Evolutionary conservation across 2,329 filamentous ascomycete genomes (phyloP).

Genomic region (Diaporthe aspalathi): DNA sequence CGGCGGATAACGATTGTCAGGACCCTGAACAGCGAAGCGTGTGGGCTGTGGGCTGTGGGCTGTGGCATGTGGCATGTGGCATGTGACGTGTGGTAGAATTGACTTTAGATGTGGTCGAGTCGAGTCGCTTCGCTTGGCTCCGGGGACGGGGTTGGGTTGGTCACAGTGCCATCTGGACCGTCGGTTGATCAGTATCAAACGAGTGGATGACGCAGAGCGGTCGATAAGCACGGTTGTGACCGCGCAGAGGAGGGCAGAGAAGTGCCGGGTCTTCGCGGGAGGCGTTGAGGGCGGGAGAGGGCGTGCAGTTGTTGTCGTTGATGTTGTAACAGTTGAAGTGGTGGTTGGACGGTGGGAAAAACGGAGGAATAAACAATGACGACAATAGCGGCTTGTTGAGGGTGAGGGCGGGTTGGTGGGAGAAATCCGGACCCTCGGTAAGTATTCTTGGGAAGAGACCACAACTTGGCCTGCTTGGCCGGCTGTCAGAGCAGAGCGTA

Average conservation of each 20-base stretch:
- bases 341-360: neutral
- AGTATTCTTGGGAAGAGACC: neutral
- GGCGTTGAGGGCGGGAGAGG: slow-evolving; percentile 2
- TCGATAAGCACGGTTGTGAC: slow-evolving; percentile 1
- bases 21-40: neutral
- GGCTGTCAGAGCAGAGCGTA: neutral
- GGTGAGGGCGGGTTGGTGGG: slow-evolving; percentile 6
- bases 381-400: slow-evolving; percentile 27
- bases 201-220: slow-evolving; percentile 33
- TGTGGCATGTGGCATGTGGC: neutral
- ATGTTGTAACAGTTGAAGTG: too few species aligned
- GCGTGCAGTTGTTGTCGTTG: too few species aligned
- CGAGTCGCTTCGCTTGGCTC: slow-evolving; percentile 24
- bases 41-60: neutral
- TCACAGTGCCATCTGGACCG: slow-evolving; percentile 16
- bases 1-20: neutral
- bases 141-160: neutral
- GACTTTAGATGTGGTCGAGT: neutral
- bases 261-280: neutral
- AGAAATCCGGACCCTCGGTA: slow-evolving; percentile 19
- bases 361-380: slow-evolving; percentile 32
- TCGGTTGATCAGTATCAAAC: slow-evolving; percentile 31
- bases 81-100: neutral
- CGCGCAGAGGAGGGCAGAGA: neutral
- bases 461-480: neutral